These are phyloP conservation scores for Parmelia sp. DNA, from an alignment of 495 filamentous ascomycete genomes.

Conservation along the genomic window DNA sequence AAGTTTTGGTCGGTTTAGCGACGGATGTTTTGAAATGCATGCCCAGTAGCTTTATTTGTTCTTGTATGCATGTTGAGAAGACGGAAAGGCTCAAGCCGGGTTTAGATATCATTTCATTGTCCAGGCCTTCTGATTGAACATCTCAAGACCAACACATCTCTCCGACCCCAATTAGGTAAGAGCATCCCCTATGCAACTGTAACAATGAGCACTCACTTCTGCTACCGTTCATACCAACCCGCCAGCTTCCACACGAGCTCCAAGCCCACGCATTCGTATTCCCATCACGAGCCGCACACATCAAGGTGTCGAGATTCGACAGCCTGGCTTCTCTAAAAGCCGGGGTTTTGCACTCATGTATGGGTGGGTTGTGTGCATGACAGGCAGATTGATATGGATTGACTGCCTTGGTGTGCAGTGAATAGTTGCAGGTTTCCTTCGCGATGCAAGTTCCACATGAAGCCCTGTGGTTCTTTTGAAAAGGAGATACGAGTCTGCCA, in stretches of 20 bases:
- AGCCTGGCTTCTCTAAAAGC: too few relatives aligned
- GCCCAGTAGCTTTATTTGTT: background rate
- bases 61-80: background rate
- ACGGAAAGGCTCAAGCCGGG: background rate
- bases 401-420: too few relatives aligned
- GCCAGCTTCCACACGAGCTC: background rate
- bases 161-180: too few relatives aligned
- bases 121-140: background rate
- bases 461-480: background rate
- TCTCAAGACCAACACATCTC: background rate
- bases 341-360: too few relatives aligned
- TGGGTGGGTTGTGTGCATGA: too few relatives aligned
- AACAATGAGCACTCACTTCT: background rate
- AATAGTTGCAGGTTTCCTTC: too few relatives aligned
- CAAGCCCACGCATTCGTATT: background rate
- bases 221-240: too few relatives aligned
- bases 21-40: background rate
- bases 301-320: background rate
- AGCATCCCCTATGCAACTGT: too few relatives aligned
- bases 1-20: slow-evolving; percentile 70
- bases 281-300: background rate
- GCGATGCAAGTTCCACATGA: too few relatives aligned
- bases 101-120: background rate
- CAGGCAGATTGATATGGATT: too few relatives aligned
- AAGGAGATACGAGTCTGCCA: background rate